Conservation (phyloP, 495 filamentous ascomycete genomes). For the Penicillium silybi region DNA sequence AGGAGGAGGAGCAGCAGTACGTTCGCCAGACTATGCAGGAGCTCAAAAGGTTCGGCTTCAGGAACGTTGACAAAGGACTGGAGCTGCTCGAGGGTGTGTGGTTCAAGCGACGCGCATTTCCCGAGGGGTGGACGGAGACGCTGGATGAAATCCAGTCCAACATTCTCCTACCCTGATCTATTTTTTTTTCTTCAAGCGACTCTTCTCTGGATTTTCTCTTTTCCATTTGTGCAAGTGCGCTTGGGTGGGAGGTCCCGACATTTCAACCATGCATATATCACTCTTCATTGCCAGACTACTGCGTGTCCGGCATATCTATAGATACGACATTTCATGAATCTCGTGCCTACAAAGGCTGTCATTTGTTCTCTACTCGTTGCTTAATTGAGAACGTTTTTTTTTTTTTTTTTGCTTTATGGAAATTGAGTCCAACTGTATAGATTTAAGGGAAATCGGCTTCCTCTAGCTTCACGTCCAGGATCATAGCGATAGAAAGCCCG, state of each 20-base stretch:
- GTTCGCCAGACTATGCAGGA: conserved; percentile 36
- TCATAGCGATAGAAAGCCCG: no score
- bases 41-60: conserved; percentile 37
- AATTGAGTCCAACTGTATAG: background rate
- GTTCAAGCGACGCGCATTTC: conserved; percentile 38
- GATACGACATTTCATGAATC: background rate
- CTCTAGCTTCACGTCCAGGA: background rate
- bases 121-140: conserved; percentile 36
- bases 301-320: background rate
- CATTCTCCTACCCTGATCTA: conserved; percentile 13
- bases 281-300: background rate
- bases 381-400: background rate
- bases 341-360: background rate
- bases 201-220: background rate
- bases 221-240: no score
- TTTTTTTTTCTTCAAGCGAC: background rate
- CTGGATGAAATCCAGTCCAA: conserved; percentile 38
- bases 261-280: background rate
- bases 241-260: background rate
- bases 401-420: background rate
- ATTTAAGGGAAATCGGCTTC: background rate
- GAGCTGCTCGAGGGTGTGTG: conserved; percentile 33
- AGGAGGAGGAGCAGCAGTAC: conserved; percentile 30
- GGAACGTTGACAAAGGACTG: conserved; percentile 38
- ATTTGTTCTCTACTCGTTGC: background rate